Base-by-base conservation (phyloP, 1,284 basidiomycete species). In the Ceratobasidium papillatum region DNA sequence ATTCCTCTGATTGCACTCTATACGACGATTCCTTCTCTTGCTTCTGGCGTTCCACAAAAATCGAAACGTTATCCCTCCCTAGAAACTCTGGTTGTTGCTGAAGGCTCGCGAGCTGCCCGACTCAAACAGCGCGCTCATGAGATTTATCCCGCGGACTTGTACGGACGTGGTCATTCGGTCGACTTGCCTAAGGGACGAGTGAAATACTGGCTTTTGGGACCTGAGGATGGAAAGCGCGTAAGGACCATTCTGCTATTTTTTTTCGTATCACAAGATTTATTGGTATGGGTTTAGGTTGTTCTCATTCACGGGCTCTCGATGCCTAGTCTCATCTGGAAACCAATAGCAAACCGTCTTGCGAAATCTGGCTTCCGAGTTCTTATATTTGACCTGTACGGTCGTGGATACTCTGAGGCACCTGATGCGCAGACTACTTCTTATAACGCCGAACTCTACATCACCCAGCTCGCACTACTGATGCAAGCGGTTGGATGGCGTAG, bases 281-380 rank as follows among this genome's bases (percentile, higher is more conserved):
- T 61, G 63, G 36, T 34, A 1, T 32, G 7, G 1, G 32, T 59
- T 14, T 75, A 93, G 91, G 84, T 93, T 41, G 87, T 91, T 12
- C 84, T 93, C n/a, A 88, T 93, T 8, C 90, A 93, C 76, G 92
- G 91, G 9, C 85, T 93, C n/a, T 91, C 90, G 11, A 87, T 92
- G 38, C 92, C 92, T 7, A 84, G 90, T 27, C 87, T 92, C 62
- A 86, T 93, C 68, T 93, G 91, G 90, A 89, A 87, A 78, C 88
- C 91, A 63, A 85, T 93, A 27, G 90, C 89, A 0, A 89, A 90
- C 0, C 82, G 82, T 59, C 86, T 93, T 1, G 88, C 87, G 17
- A 82, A 85, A 9, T 84, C 82, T 75, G 91, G 91, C n/a, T 91
- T 87, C 83, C 89, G 90, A 72, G 88, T 94, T 68, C 84, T 94